These are phyloP conservation scores for Diplodia scrobiculata DNA, from an alignment of 2,329 filamentous ascomycete genomes.

Conservation along the genomic window DNA sequence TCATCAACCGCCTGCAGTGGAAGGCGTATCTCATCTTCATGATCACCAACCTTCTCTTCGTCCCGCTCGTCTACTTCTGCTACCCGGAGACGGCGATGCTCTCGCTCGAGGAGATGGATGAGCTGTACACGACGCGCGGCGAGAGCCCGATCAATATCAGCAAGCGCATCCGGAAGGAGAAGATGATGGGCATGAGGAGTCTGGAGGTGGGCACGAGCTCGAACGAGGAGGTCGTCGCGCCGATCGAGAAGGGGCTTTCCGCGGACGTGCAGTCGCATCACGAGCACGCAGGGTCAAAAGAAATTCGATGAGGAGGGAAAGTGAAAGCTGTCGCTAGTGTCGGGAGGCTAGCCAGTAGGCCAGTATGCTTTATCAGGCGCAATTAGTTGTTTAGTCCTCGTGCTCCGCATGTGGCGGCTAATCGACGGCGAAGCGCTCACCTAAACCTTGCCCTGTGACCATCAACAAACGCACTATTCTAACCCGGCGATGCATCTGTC, in stretches of 20 bases:
- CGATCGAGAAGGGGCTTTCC: conserved; percentile 11
- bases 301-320: background rate
- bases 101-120: conserved; percentile 44
- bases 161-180: conserved; percentile 26
- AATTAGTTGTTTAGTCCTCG: background rate
- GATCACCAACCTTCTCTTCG: conserved; percentile 26
- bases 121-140: conserved; percentile 34
- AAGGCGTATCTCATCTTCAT: conserved; percentile 29
- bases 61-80: conserved; percentile 37
- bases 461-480: no score
- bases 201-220: conserved; percentile 13
- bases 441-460: no score
- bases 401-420: no score
- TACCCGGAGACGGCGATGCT: conserved; percentile 44
- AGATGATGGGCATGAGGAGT: conserved; percentile 14
- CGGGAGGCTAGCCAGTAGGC: background rate
- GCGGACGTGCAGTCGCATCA: conserved; percentile 2
- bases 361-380: background rate
- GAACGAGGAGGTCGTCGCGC: conserved; percentile 2
- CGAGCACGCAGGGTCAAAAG: background rate
- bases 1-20: conserved; percentile 29
- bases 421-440: no score
- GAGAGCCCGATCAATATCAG: conserved; percentile 27
- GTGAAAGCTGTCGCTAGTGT: background rate
- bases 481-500: no score